Base-by-base conservation (phyloP, 2,329 filamentous ascomycete species). In the Mollisiaceae sp. region DNA sequence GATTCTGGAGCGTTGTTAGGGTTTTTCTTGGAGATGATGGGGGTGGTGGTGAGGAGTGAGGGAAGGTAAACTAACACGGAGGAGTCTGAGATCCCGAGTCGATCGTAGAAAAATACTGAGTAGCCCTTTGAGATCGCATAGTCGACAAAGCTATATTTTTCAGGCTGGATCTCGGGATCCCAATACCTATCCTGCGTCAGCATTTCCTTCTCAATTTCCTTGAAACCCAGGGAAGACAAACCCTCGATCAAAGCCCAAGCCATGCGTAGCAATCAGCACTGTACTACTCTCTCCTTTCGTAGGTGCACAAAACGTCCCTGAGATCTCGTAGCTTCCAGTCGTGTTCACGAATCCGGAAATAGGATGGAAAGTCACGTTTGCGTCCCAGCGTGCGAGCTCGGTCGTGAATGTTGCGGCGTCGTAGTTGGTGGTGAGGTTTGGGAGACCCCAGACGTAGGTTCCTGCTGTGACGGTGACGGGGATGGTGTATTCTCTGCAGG, bases 61-160 rank as follows among this genome's bases (percentile, higher is more conserved):
- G n/a, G 22, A 38, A 9, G 32, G 35, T n/a, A 4, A 15, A 15
- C 68, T 55, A 35, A 77, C 75, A 68, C 71, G 2, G 63, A 62
- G 8, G 77, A 78, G 50, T 72, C 64, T 9, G 75, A 75, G 11
- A 70, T 67, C 12, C 76, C 77, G 2, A 78, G 69, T 32, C 77
- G 73, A 65, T 79, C 77, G 62, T 78, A 78, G 59, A 70, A 75
- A 63, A 77, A 77, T 8, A 77, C 72, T 11, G 76, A 76, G 58
- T 78, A 78, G 6, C 75, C 76, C 58, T 74, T 69, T n/a, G 60
- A 58, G 2, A 75, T 65, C 1, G 72, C 75, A 62, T 64, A 70
- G 63, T 79, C 73, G 9, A 77, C 76, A 63, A 78, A 79, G 59
- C 75, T 79, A 67, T 77, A 79, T 24, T 72, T 67, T 3, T 69